Conservation (phyloP, 257 asterid genomes). For the Solanum bulbocastanum region DNA sequence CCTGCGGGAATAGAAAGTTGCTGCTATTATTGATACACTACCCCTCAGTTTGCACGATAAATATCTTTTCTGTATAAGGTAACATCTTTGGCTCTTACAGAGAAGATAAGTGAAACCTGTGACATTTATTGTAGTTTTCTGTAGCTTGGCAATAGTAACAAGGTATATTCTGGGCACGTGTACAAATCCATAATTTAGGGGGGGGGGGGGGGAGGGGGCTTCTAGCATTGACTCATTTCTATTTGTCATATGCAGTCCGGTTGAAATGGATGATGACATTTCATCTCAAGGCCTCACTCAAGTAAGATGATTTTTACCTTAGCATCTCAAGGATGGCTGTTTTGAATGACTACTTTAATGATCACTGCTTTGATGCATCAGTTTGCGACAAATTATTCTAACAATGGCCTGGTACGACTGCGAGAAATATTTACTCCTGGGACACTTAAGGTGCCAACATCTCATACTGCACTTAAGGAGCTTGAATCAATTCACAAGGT, state of each 20-base stretch:
- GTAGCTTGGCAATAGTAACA: not conserved
- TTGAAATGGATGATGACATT: slow-evolving; percentile 70
- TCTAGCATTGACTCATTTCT: not conserved
- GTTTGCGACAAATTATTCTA: slow-evolving; percentile 76
- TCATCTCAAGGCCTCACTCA: slow-evolving; percentile 89
- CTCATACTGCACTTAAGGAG: slow-evolving; percentile 72
- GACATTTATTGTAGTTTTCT: not conserved
- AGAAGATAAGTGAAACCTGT: not conserved
- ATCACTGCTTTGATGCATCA: slow-evolving; percentile 19
- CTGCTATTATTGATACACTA: slow-evolving; percentile 76
- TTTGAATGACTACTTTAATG: not conserved
- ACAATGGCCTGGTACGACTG: slow-evolving; percentile 55
- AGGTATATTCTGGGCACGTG: not conserved
- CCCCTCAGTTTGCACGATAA: slow-evolving; percentile 74
- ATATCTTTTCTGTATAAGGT: slow-evolving; percentile 81
- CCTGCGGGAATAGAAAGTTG: slow-evolving; percentile 57
- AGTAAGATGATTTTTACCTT: slow-evolving; percentile 30
- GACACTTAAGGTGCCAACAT: slow-evolving; percentile 58
- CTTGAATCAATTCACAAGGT: slow-evolving; percentile 99
- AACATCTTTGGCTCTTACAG: slow-evolving; percentile 1
- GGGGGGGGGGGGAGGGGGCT: not conserved
- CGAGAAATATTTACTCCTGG: slow-evolving; percentile 90
- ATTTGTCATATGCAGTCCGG: slow-evolving; percentile 56
- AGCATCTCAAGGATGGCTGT: not conserved
- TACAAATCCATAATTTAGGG: not conserved